Evolutionary conservation across 345 rosid species (phyloP).

Genomic region (Clausena lansium): DNA sequence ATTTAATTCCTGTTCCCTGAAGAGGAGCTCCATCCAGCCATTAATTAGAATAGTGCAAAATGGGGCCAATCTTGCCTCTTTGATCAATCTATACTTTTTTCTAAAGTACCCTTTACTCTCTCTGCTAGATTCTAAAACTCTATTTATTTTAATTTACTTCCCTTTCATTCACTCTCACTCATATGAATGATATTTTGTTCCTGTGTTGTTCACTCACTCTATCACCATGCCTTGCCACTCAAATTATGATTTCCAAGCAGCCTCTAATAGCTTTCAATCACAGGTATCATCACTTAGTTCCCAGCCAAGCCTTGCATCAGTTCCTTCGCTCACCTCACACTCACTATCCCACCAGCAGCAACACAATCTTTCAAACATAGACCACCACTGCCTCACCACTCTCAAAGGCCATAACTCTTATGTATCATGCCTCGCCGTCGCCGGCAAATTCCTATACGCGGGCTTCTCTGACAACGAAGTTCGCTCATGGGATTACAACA

Average conservation of each 20-base stretch:
- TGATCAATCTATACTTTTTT: conserved; percentile 5
- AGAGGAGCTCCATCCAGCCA: conserved; percentile 8
- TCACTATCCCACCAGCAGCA: conserved; percentile 14
- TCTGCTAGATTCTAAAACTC: not conserved
- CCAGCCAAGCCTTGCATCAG: conserved; percentile 41
- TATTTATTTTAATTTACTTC: conserved; percentile 18
- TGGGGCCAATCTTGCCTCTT: conserved; percentile 18
- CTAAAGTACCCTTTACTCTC: not conserved
- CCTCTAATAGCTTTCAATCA: conserved; percentile 11
- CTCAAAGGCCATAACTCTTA: conserved; percentile 61
- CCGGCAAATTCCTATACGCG: conserved; percentile 63
- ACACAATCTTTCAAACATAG: conserved; percentile 14
- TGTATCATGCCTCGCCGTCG: conserved; percentile 57
- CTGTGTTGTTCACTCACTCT: not conserved
- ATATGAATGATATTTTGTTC: not conserved
- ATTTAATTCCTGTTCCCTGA: not conserved
- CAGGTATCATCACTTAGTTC: conserved; percentile 23
- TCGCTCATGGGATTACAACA: conserved; percentile 51
- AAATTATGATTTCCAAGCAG: conserved; percentile 25
- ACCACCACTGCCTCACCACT: conserved; percentile 57
- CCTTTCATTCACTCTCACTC: conserved; percentile 24
- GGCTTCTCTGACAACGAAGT: conserved; percentile 70
- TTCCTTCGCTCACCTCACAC: conserved; percentile 38
- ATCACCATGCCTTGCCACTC: conserved; percentile 27
- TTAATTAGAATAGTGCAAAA: not conserved